These are phyloP conservation scores for Metschnikowia kunwiensis DNA, from an alignment of 805 yeast genomes.

Conservation along the genomic window DNA sequence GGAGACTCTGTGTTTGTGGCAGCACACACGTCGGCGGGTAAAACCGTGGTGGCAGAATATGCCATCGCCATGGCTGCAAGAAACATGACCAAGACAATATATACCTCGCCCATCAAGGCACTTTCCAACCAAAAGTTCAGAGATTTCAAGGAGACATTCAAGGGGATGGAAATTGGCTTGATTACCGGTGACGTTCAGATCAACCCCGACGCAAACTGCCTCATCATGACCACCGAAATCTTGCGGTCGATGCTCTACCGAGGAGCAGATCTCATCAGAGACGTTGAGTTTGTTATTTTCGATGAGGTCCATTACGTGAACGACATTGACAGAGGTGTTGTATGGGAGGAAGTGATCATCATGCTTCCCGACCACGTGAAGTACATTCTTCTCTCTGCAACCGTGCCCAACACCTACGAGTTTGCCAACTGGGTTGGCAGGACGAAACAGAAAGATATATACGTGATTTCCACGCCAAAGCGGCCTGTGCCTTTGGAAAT, in stretches of 20 bases:
- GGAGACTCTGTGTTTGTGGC: slow-evolving; percentile 99
- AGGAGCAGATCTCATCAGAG: slow-evolving; percentile 95
- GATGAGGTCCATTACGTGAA: slow-evolving; percentile 98
- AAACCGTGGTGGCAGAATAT: slow-evolving; percentile 96
- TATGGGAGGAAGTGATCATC: slow-evolving; percentile 98
- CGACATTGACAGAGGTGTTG: slow-evolving; percentile 96
- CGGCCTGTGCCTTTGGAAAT: slow-evolving; percentile 96
- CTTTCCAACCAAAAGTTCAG: slow-evolving; percentile 86
- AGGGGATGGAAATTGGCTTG: slow-evolving; percentile 84
- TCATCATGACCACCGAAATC: slow-evolving; percentile 97
- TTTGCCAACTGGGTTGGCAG: slow-evolving; percentile 99
- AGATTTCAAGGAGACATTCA: slow-evolving; percentile 77
- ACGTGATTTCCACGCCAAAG: slow-evolving; percentile 93
- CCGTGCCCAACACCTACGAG: slow-evolving; percentile 97
- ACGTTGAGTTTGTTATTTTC: slow-evolving; percentile 94
- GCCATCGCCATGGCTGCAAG: slow-evolving; percentile 96
- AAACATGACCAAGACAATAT: slow-evolving; percentile 95
- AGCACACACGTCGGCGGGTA: slow-evolving; percentile 98
- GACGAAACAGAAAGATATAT: slow-evolving; percentile 92
- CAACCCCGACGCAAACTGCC: slow-evolving; percentile 92
- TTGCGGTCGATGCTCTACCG: slow-evolving; percentile 91
- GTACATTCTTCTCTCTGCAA: slow-evolving; percentile 86
- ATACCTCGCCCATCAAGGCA: slow-evolving; percentile 94
- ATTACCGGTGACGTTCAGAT: slow-evolving; percentile 98
- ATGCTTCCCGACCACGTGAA: slow-evolving; percentile 97